Conservation (phyloP, 78 protist genomes). For the Tieghemostelium lacteum region DNA sequence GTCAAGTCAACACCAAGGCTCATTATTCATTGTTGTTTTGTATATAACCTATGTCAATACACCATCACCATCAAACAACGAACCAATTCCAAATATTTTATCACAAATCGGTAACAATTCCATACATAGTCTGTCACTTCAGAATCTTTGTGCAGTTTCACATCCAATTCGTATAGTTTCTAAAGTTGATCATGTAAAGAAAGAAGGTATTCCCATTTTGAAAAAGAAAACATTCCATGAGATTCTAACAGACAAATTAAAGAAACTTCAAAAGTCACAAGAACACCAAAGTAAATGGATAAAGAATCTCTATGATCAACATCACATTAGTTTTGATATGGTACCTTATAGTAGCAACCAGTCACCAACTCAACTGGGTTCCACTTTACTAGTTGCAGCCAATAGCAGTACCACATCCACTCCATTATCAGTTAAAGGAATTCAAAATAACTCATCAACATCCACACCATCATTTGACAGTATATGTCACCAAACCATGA, state of each 20-base stretch:
- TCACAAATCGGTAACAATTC: slow-evolving; percentile 3
- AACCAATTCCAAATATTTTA: slow-evolving; percentile 27
- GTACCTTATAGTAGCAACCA: slow-evolving; percentile 6
- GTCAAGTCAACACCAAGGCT: slow-evolving; percentile 67
- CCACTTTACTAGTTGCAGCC: background rate
- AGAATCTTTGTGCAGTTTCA: slow-evolving; percentile 18
- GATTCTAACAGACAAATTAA: slow-evolving; percentile 51
- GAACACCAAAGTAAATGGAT: slow-evolving; percentile 69
- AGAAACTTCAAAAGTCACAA: slow-evolving; percentile 35
- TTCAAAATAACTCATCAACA: background rate
- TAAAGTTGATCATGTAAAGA: slow-evolving; percentile 72
- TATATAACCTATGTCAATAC: slow-evolving; percentile 21
- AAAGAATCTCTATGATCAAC: slow-evolving; percentile 47
- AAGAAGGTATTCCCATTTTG: slow-evolving; percentile 61
- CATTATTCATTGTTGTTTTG: slow-evolving; percentile 47
- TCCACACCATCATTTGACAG: slow-evolving; percentile 5
- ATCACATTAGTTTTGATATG: slow-evolving; percentile 33
- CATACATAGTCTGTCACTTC: background rate
- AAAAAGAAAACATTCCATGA: slow-evolving; percentile 70
- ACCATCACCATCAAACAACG: slow-evolving; percentile 43
- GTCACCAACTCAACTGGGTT: too few relatives aligned
- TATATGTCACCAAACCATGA: background rate
- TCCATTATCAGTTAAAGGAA: too few relatives aligned
- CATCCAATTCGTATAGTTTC: slow-evolving; percentile 75
- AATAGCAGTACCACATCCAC: background rate